Evolutionary conservation across 768 basidiomycete genomes (phyloP), one percentile per base, ranked within the genome.

Genomic region (Tulasnella sp.): DNA sequence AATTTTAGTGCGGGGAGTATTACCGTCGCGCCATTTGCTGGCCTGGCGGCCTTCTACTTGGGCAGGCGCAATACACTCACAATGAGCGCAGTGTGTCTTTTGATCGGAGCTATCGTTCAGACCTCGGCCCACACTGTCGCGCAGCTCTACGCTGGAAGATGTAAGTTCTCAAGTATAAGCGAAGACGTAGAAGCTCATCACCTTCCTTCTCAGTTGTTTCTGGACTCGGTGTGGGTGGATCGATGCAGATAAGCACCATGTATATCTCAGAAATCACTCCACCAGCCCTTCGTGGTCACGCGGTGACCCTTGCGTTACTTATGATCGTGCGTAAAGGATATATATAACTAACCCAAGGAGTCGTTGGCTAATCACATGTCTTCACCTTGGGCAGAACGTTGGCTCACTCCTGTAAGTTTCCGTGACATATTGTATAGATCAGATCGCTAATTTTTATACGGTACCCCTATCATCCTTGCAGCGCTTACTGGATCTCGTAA

Each of bases 401-500:
- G 34, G 34, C 5, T 38, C 34, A 38, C 34, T 38, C 30, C 29
- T 59, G 58, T 59, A 19, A 59, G 58, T 59, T 17, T 52, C 29
- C 26, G 30, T 5, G 15, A 38, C 34, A 38, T 38, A 38, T 5
- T 38, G 34, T 38, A 38, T 7, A 7, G 5, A 15, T 15, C 34
- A 38, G 5, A 38, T 15, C 15, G 30, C 21, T 56, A 23, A 48
- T 50, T 32, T 23, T 4, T 17, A 19, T 43, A n/a, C 26, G 10
- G 27, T 38, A 7, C 23, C 8, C 24, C 44, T 47, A 7, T 17
- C 27, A 43, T 43, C 8, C 29, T 19, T 17, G 2, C 26, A 59
- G 58, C 3, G 58, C 58, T 1, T 59, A 59, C 15, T 59, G 58
- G 58, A 51, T 59, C 34, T 44, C 45, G 58, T 59, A 59, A 13